Evolutionary conservation across 208 protist species (phyloP).

Genomic region (Acanthamoeba lenticulata): DNA sequence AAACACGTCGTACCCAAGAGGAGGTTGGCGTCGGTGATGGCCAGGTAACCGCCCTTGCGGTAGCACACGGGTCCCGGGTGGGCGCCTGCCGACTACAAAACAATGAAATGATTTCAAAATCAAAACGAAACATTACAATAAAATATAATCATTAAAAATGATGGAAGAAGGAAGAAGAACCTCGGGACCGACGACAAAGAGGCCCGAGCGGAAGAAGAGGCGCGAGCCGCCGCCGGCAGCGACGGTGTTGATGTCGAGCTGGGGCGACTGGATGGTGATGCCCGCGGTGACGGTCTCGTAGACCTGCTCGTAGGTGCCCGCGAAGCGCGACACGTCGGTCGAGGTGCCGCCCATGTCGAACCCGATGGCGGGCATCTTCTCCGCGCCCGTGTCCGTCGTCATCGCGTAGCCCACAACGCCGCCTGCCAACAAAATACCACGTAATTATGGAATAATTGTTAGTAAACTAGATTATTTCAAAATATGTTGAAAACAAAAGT

Average conservation of each 20-base stretch:
- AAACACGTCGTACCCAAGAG: constrained; percentile 85
- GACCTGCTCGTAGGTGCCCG: constrained; percentile 90
- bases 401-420: constrained; percentile 94
- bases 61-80: constrained; percentile 95
- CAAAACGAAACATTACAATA: background rate
- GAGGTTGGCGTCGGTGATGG: constrained; percentile 96
- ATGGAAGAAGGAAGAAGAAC: constrained; percentile 79
- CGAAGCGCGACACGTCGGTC: constrained; percentile 93
- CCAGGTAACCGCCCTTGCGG: constrained; percentile 92
- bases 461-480: too few species aligned
- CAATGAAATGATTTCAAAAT: background rate
- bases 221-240: constrained; percentile 95
- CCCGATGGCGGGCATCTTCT: constrained; percentile 87
- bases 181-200: constrained; percentile 95
- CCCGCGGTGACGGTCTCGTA: constrained; percentile 91
- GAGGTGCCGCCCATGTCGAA: constrained; percentile 97
- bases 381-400: constrained; percentile 87
- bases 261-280: constrained; percentile 92
- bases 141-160: background rate
- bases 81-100: constrained; percentile 75
- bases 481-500: background rate
- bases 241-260: constrained; percentile 96
- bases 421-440: constrained; percentile 73
- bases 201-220: constrained; percentile 91
- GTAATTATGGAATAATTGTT: too few species aligned